phyloP scores from a whole-genome alignment of 2,329 filamentous ascomycete genomes.

The Sclerotinia spermophila region DNA sequence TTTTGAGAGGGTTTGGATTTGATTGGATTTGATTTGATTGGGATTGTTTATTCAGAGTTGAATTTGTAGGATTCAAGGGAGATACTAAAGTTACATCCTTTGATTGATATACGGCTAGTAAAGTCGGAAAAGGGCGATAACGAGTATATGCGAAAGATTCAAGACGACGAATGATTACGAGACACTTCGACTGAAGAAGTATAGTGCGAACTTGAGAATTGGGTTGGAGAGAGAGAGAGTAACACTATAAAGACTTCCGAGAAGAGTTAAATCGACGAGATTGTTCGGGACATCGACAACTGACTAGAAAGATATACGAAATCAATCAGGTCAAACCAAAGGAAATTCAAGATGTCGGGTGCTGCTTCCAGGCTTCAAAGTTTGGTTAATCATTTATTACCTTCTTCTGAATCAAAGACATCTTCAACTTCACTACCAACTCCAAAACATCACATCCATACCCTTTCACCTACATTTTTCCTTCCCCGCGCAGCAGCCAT shows the following conservation, averaged over 20 bases:
- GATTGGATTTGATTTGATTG: not conserved
- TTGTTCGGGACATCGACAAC: not conserved
- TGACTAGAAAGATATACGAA: not conserved
- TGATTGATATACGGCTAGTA: not conserved
- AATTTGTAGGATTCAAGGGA: not conserved
- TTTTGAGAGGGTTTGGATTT: not conserved
- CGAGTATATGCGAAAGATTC: not conserved
- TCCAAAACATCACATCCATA: slow-evolving; percentile 54
- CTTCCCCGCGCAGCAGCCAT: slow-evolving; percentile 81
- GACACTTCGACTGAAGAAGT: not conserved
- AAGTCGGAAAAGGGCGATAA: not conserved
- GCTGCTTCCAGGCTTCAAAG: slow-evolving; percentile 58
- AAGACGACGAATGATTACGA: not conserved
- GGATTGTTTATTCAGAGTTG: not conserved
- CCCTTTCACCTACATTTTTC: slow-evolving; percentile 83
- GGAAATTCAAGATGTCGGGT: slow-evolving; percentile 54
- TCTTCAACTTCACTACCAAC: slow-evolving; percentile 17
- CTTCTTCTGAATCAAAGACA: slow-evolving; percentile 35
- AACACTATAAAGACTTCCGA: not conserved
- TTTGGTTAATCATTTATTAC: slow-evolving; percentile 53
- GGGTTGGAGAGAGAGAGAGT: not conserved
- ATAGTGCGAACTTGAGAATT: not conserved
- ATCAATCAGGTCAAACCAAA: not conserved
- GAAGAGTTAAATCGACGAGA: not conserved
- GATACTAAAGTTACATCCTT: not conserved